Conservation (phyloP, 1,284 basidiomycete genomes). For the Tetrapyrgos nigripes region DNA sequence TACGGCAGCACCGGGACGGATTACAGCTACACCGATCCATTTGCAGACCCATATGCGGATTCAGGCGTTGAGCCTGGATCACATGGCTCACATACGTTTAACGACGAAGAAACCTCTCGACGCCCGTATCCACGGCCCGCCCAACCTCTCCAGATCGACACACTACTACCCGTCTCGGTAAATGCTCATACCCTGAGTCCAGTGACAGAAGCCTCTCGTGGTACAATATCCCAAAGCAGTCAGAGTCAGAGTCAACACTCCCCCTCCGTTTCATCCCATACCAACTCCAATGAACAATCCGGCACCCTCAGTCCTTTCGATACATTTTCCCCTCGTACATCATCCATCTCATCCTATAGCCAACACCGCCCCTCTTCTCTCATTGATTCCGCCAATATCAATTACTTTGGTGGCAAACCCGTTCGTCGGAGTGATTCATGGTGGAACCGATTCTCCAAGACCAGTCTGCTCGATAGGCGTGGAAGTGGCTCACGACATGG, state of each 20-base stretch:
- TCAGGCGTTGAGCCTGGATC: constrained; percentile 48
- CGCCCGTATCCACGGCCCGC: constrained; percentile 32
- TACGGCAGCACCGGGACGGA: constrained; percentile 41
- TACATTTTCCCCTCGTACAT: constrained; percentile 25
- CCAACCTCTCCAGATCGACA: constrained; percentile 34
- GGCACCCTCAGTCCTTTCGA: constrained; percentile 35
- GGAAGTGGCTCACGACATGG: constrained; percentile 45
- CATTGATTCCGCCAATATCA: constrained; percentile 32
- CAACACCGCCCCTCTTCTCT: constrained; percentile 45
- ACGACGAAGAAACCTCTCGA: constrained; percentile 25
- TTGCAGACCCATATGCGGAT: constrained; percentile 59
- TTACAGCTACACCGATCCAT: constrained; percentile 44
- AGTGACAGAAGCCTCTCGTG: constrained; percentile 46
- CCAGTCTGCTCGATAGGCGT: constrained; percentile 57
- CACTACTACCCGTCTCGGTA: constrained; percentile 37
- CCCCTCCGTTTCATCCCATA: constrained; percentile 36
- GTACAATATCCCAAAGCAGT: constrained; percentile 28
- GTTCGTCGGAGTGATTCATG: constrained; percentile 53
- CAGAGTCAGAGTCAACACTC: constrained; percentile 24
- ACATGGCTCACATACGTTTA: too few species aligned
- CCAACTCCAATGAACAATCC: constrained; percentile 31
- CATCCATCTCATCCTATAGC: constrained; percentile 31
- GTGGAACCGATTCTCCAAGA: constrained; percentile 54
- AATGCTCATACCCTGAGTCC: constrained; percentile 43
- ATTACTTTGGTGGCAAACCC: constrained; percentile 23